Evolutionary conservation across 1,284 basidiomycete genomes (phyloP), one percentile per base, ranked within the genome.

Genomic region (Irpex lacteus): DNA sequence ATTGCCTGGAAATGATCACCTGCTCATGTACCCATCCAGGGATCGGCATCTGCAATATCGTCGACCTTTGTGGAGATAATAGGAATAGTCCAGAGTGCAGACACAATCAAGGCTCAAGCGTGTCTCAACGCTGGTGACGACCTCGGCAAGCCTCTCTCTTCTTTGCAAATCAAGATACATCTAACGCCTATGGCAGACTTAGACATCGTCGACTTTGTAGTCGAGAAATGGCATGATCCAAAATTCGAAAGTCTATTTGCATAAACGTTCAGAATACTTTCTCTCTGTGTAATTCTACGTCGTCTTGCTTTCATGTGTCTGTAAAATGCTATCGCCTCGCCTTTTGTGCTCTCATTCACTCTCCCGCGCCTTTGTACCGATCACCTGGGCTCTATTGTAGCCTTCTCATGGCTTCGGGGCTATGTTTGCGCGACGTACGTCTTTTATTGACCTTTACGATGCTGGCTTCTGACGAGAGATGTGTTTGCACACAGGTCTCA

Each of bases 11-110:
- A n/a, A n/a, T n/a, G n/a, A n/a, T n/a, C n/a, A n/a, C n/a, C n/a
- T n/a, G n/a, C n/a, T 59, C 11, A 34, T 34, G 54, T 34, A 47
- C 62, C 32, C 58, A 57, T 36, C 19, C 40, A 70, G 90, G 86
- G 80, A 80, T 62, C 75, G 80, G 52, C 74, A 80, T 32, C 26
- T 32, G 32, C 13, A 47, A 75, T 89, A 57, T 75, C 76, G 0
- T 85, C 86, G 56, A 77, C 81, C 5, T 95, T 80, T 65, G 79
- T 92, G 55, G 94, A 96, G 75, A 78, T 96, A 61, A 83, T 96
- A 53, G 94, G 93, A 6, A 83, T 75, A 4, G 92, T 90, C 6
- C 65, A 81, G 37, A 83, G 88, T 63, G 79, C 85, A 40, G 80
- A 85, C 19, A 56, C 49, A 85, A 76, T 96, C 64, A 88, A 86